Conservation (phyloP, 257 asterid genomes). For the Orobanche coerulescens region DNA sequence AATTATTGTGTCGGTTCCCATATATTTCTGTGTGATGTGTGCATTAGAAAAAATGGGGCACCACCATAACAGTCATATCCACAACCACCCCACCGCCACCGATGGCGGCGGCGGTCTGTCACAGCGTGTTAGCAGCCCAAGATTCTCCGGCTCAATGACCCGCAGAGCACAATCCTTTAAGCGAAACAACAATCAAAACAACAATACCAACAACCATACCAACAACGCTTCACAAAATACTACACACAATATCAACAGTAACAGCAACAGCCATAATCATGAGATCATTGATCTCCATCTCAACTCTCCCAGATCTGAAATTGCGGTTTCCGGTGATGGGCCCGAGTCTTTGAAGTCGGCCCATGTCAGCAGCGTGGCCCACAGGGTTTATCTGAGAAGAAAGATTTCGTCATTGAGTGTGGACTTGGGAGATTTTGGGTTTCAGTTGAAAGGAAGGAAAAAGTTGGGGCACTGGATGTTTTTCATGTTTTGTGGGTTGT, state of each 20-base stretch:
- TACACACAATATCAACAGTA: slow-evolving; percentile 21
- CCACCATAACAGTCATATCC: slow-evolving; percentile 56
- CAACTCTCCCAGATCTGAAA: slow-evolving; percentile 90
- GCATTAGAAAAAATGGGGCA: slow-evolving; percentile 49
- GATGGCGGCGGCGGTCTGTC: slow-evolving; percentile 46
- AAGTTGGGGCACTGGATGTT: slow-evolving; percentile 83
- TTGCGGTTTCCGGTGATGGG: slow-evolving; percentile 39
- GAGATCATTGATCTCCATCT: slow-evolving; percentile 72
- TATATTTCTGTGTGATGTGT: slow-evolving; percentile 22
- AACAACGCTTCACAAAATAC: slow-evolving; percentile 33
- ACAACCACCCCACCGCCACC: slow-evolving; percentile 37
- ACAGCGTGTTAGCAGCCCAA: slow-evolving; percentile 85
- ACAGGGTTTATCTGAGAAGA: slow-evolving; percentile 69
- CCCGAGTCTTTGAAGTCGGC: slow-evolving; percentile 43
- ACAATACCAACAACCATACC: slow-evolving; percentile 16
- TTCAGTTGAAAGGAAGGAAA: slow-evolving; percentile 62
- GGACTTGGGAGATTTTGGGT: slow-evolving; percentile 64
- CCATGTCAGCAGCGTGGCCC: slow-evolving; percentile 55
- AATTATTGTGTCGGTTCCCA: too few species aligned
- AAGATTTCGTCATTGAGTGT: slow-evolving; percentile 54
- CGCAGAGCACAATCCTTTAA: slow-evolving; percentile 82
- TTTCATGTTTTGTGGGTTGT: slow-evolving; percentile 64
- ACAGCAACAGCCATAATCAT: slow-evolving; percentile 31
- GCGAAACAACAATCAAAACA: slow-evolving; percentile 36
- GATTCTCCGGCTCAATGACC: slow-evolving; percentile 89